These are phyloP conservation scores for Punica granatum DNA, from an alignment of 345 rosid species.

Conservation along the genomic window DNA sequence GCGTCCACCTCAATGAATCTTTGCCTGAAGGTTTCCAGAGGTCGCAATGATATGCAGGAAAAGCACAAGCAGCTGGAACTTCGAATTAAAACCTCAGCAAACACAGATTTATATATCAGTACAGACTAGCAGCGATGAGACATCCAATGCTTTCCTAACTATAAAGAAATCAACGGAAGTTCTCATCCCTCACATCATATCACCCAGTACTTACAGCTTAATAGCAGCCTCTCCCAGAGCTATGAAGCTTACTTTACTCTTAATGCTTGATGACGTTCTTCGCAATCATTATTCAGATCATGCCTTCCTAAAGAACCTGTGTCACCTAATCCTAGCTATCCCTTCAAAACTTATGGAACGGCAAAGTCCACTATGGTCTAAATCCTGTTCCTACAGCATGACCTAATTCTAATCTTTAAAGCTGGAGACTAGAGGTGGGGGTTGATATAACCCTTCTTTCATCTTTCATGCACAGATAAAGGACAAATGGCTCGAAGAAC, in stretches of 20 bases:
- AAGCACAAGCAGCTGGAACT: neutral
- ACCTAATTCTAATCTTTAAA: no score
- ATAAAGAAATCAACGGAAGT: neutral
- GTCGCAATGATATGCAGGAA: no score
- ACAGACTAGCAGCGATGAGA: neutral
- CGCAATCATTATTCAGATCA: no score
- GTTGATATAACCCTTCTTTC: neutral
- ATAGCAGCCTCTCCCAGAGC: neutral
- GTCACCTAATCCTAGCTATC: neutral
- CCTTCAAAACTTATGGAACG: neutral
- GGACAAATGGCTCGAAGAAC: neutral
- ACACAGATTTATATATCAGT: neutral
- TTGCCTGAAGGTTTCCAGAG: no score
- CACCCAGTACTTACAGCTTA: neutral
- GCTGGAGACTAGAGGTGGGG: neutral
- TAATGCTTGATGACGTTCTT: neutral
- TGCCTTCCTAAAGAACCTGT: neutral
- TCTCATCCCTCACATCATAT: neutral
- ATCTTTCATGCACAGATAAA: neutral
- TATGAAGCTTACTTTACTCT: neutral
- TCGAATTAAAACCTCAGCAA: neutral
- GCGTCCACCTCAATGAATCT: no score
- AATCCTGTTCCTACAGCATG: neutral
- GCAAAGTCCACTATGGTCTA: neutral
- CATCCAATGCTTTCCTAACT: neutral